Percentiles rank a stretch among this genome's conserved stretches.
These are phyloP conservation scores for Globisporangium takayamanum DNA, from an alignment of 352 stramenopile species.

Conservation along the genomic window DNA sequence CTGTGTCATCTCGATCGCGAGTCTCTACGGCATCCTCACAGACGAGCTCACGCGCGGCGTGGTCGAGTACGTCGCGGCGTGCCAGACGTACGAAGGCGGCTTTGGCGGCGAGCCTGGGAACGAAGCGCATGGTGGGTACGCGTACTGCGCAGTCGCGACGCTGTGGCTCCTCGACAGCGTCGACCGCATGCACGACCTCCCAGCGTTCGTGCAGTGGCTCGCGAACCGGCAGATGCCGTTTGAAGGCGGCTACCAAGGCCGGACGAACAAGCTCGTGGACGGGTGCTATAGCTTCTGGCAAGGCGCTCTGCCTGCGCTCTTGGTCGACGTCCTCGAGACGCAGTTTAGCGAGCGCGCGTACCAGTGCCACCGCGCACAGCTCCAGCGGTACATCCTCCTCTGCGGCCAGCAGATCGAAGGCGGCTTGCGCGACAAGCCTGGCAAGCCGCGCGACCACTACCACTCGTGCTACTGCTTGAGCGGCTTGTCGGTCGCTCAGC, in stretches of 20 bases:
- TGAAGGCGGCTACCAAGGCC: conserved; percentile 89
- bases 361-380: conserved; percentile 61
- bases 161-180: conserved; percentile 88
- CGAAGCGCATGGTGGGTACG: conserved; percentile 98
- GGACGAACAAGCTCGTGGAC: conserved; percentile 99
- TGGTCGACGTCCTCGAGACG: conserved; percentile 43
- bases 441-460: conserved; percentile 96
- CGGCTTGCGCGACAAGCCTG: conserved; percentile 92
- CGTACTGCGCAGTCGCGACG: conserved; percentile 94
- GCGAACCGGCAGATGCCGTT: conserved; percentile 92
- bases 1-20: conserved; percentile 93
- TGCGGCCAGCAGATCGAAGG: conserved; percentile 93
- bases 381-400: conserved; percentile 93
- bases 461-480: conserved; percentile 99
- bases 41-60: conserved; percentile 77
- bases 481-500: conserved; percentile 92
- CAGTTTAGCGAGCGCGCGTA: conserved; percentile 35
- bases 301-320: conserved; percentile 83
- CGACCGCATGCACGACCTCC: conserved; percentile 43
- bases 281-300: conserved; percentile 99
- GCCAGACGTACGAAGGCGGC: conserved; percentile 98
- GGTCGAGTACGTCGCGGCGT: conserved; percentile 77
- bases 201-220: conserved; percentile 84
- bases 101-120: conserved; percentile 89
- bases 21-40: conserved; percentile 90